Evolutionary conservation across 768 basidiomycete species (phyloP), one percentile per base, ranked within the genome.

Genomic region (Cyathus striatus): DNA sequence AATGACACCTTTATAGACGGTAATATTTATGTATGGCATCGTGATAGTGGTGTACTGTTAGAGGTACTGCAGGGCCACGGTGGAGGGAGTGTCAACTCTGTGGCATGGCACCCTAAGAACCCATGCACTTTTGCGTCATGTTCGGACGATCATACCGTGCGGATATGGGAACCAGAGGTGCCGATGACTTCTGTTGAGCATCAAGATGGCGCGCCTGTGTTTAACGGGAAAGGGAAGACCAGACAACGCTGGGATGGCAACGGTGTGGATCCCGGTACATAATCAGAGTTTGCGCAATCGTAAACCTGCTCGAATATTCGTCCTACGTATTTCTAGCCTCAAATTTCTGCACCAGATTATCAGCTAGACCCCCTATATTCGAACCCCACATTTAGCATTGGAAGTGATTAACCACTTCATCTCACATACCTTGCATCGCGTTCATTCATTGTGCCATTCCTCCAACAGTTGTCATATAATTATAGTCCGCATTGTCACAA

Each of bases 11-110:
- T 44, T 42, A 41, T 58, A 98, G 96, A 99, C 64, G 81, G 85
- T 34, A 87, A 87, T 49, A 85, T 98, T 35, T 96, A 97, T 66
- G 79, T 97, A 25, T 99, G 95, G 94, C 90, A 97, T 60, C 80
- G 87, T 36, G 86, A 90, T 53, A 85, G 86, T 7, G 87, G 86
- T 2, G 68, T 74, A 2, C 72, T 94, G 34, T 72, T 98, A n/a
- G 91, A 96, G 60, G 75, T 83, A n/a, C 75, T 99, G 2, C 61
- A 77, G 3, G 96, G 96, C 0, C 95, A 98, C 54, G 83, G 81
- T n/a, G 68, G 69, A 44, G 93, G 92, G 30, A 88, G 86, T 48
- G 94, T 99, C 48, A 99, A 97, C 60, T 84, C 88, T 12, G 94
- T 98, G 13, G 86, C 93, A 25, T 99, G 96, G 96, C 94, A 96